Conservation (phyloP, 2,329 filamentous ascomycete genomes). For the Hymenotorrendiella dingleyae region DNA sequence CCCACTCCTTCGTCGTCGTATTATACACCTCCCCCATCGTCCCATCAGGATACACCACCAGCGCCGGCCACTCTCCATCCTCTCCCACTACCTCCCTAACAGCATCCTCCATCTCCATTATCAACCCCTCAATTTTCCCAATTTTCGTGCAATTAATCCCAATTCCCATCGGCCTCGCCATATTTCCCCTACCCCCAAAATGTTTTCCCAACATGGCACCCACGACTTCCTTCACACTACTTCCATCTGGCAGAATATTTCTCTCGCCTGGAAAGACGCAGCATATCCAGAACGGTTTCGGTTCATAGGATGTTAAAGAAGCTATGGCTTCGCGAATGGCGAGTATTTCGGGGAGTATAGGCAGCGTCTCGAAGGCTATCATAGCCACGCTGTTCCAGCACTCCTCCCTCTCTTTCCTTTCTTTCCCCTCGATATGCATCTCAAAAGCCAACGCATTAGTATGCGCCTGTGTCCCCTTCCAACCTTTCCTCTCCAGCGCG, state of each 20-base stretch:
- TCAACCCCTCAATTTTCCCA: slow-evolving; percentile 49
- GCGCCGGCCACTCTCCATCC: slow-evolving; percentile 40
- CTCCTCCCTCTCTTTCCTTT: slow-evolving; percentile 3
- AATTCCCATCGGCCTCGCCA: slow-evolving; percentile 49
- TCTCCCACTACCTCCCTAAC: slow-evolving; percentile 34
- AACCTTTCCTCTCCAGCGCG: too few relatives aligned
- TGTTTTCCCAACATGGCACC: slow-evolving; percentile 30
- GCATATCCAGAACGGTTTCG: slow-evolving; percentile 47
- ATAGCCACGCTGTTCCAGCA: slow-evolving; percentile 38
- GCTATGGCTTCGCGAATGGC: slow-evolving; percentile 32
- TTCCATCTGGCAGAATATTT: slow-evolving; percentile 52
- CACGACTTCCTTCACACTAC: slow-evolving; percentile 38
- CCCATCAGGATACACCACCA: slow-evolving; percentile 64
- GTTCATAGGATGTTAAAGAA: not conserved
- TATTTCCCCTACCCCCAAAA: not conserved
- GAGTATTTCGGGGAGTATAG: slow-evolving; percentile 54
- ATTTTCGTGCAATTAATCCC: slow-evolving; percentile 67
- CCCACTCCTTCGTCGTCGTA: slow-evolving; percentile 56
- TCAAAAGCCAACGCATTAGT: too few relatives aligned
- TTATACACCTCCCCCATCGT: slow-evolving; percentile 65
- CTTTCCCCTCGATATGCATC: too few relatives aligned
- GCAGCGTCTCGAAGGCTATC: slow-evolving; percentile 62
- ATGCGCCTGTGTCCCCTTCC: too few relatives aligned
- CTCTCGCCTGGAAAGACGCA: slow-evolving; percentile 55
- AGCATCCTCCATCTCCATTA: slow-evolving; percentile 48